A percentile compares a stretch with the other conserved stretches of the same genome.
Conservation (phyloP, 1,284 basidiomycete genomes). For the Porogramme epimiltina region DNA sequence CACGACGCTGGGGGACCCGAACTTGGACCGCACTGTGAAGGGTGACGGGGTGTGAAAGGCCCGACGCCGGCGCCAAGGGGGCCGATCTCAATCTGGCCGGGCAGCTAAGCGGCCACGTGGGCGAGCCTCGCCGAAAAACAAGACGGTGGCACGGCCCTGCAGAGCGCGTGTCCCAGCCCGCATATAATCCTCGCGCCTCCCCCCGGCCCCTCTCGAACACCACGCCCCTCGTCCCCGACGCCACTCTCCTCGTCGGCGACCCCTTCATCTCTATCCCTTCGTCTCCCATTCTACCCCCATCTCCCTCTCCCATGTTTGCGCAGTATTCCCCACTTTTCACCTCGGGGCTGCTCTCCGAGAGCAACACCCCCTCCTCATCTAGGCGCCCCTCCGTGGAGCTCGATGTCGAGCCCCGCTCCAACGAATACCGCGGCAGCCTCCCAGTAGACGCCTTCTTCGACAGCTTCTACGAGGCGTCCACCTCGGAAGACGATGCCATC, state of each 20-base stretch:
- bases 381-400: constrained; percentile 33
- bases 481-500: constrained; percentile 22
- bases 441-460: constrained; percentile 36
- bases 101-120: constrained; percentile 14
- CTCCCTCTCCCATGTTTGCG: constrained; percentile 26
- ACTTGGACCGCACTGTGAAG: constrained; percentile 11
- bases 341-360: constrained; percentile 52
- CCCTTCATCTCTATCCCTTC: constrained; percentile 6
- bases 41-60: constrained; percentile 17
- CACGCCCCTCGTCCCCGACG: constrained; percentile 3
- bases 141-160: neutral
- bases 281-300: neutral
- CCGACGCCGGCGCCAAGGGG: constrained; percentile 5
- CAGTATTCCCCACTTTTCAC: constrained; percentile 63
- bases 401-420: constrained; percentile 13
- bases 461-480: constrained; percentile 27
- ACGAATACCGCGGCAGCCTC: constrained; percentile 38
- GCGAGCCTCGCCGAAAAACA: neutral
- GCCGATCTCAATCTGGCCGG: constrained; percentile 10
- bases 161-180: constrained; percentile 2
- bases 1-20: constrained; percentile 1
- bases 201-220: neutral
- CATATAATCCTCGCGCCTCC: constrained; percentile 15
- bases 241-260: constrained; percentile 12
- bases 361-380: constrained; percentile 31